phyloP scores from a whole-genome alignment of 1,284 basidiomycete species.

The Phlebopus sp. region DNA sequence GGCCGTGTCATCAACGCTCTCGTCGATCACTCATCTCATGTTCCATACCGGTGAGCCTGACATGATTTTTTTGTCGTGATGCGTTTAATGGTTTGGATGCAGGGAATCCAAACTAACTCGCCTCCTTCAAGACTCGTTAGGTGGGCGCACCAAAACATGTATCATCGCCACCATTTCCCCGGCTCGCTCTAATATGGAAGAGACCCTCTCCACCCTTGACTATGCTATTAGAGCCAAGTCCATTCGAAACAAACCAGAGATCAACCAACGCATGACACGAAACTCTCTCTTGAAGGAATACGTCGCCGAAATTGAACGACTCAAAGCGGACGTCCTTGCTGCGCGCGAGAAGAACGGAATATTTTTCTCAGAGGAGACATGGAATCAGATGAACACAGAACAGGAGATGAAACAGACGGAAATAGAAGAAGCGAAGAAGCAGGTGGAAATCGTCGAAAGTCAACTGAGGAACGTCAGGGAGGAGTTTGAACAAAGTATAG shows the following conservation, averaged over 20 bases:
- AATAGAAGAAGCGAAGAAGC: constrained; percentile 77
- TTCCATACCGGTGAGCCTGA: constrained; percentile 81
- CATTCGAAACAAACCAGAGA: constrained; percentile 93
- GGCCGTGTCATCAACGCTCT: constrained; percentile 97
- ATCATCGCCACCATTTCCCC: constrained; percentile 97
- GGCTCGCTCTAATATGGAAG: constrained; percentile 90
- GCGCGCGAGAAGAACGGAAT: constrained; percentile 94
- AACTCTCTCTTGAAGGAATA: constrained; percentile 94
- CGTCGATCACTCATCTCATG: constrained; percentile 88
- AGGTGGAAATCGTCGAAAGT: constrained; percentile 79
- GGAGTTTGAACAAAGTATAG: constrained; percentile 88
- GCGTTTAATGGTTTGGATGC: not conserved
- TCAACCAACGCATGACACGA: constrained; percentile 93
- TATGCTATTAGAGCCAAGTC: constrained; percentile 96
- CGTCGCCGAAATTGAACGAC: constrained; percentile 89
- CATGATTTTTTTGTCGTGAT: not conserved
- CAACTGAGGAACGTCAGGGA: constrained; percentile 80
- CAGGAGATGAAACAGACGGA: constrained; percentile 76
- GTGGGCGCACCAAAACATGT: constrained; percentile 97
- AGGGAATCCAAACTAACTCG: constrained; percentile 94
- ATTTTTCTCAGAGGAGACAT: constrained; percentile 86
- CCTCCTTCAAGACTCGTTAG: constrained; percentile 96
- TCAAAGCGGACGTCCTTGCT: constrained; percentile 89
- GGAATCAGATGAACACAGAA: constrained; percentile 78
- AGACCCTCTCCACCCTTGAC: constrained; percentile 96